Conservation (phyloP, 163 green algal species). For the Volvox carteri region DNA sequence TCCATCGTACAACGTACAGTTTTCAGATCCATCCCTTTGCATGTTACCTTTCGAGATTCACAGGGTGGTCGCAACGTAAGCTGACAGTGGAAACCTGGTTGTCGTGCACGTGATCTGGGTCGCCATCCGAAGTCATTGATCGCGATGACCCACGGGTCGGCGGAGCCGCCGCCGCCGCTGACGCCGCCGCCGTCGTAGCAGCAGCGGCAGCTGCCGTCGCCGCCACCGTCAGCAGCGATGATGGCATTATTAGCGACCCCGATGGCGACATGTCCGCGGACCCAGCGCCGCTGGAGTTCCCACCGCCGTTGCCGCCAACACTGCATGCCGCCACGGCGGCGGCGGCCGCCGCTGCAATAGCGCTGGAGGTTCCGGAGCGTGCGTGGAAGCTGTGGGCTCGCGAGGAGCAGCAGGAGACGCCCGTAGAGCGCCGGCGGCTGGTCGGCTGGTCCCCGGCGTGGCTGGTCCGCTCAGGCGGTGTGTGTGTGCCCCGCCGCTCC, state of each 20-base stretch:
- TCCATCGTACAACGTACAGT: too few species aligned
- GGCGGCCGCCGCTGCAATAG: constrained; percentile 26
- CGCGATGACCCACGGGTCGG: constrained; percentile 9
- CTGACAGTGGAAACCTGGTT: constrained; percentile 57
- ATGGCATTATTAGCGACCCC: constrained; percentile 1
- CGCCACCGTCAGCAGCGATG: constrained; percentile 11
- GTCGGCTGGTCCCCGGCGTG: neutral
- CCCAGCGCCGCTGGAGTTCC: neutral
- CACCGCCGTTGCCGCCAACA: neutral
- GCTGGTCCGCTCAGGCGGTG: constrained; percentile 18
- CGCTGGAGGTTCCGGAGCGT: neutral
- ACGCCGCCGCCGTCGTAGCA: neutral
- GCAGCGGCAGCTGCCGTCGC: neutral
- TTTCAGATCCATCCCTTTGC: too few species aligned
- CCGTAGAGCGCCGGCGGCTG: constrained; percentile 40
- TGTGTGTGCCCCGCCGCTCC: neutral
- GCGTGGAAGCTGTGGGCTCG: constrained; percentile 49
- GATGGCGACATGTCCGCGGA: constrained; percentile 14
- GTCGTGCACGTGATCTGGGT: constrained; percentile 57
- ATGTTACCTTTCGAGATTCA: constrained; percentile 62
- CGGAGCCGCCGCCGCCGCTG: neutral
- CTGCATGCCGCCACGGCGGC: constrained; percentile 37
- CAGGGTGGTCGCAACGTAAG: constrained; percentile 33
- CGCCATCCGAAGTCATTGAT: neutral
- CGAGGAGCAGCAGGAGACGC: constrained; percentile 52